A percentile compares a stretch with the other conserved stretches of the same genome.
Evolutionary conservation across 108 stramenopile species (phyloP).

Genomic region (Nitzschia sp.): DNA sequence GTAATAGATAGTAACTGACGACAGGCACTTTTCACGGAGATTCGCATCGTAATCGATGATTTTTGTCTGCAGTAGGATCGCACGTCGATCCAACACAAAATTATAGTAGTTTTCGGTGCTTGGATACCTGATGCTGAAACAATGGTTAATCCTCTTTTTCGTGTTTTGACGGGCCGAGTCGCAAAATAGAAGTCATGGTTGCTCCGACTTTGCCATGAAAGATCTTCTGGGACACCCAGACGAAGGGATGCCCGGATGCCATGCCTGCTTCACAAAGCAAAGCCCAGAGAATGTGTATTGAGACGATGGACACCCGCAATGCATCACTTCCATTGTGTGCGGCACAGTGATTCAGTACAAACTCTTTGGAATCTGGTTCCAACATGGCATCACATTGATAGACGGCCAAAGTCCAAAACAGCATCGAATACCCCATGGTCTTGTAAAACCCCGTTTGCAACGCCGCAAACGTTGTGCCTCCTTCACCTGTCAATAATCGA

Average conservation of each 20-base stretch:
- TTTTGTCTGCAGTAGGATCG: too few species aligned
- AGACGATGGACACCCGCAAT: conserved; percentile 17
- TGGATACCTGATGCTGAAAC: too few species aligned
- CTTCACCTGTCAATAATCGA: conserved; percentile 18
- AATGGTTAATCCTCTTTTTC: conserved; percentile 11
- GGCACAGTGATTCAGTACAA: conserved; percentile 16
- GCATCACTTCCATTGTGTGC: conserved; percentile 28
- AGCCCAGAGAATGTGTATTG: conserved; percentile 20
- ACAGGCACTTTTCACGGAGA: not conserved
- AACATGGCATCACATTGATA: conserved; percentile 7
- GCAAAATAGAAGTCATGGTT: not conserved
- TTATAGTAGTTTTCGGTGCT: too few species aligned
- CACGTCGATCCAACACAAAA: too few species aligned
- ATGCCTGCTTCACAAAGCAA: conserved; percentile 10
- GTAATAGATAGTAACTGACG: not conserved
- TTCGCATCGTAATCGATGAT: too few species aligned
- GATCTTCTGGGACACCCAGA: conserved; percentile 18
- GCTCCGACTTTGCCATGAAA: conserved; percentile 9
- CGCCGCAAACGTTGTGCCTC: not conserved
- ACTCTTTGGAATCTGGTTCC: not conserved
- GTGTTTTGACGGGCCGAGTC: conserved; percentile 1
- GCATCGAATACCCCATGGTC: conserved; percentile 26
- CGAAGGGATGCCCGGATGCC: conserved; percentile 27
- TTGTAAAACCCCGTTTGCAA: conserved; percentile 30
- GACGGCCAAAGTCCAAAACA: conserved; percentile 31